phyloP scores from a whole-genome alignment of 2,329 filamentous ascomycete species.

The Rhinocladiella similis region DNA sequence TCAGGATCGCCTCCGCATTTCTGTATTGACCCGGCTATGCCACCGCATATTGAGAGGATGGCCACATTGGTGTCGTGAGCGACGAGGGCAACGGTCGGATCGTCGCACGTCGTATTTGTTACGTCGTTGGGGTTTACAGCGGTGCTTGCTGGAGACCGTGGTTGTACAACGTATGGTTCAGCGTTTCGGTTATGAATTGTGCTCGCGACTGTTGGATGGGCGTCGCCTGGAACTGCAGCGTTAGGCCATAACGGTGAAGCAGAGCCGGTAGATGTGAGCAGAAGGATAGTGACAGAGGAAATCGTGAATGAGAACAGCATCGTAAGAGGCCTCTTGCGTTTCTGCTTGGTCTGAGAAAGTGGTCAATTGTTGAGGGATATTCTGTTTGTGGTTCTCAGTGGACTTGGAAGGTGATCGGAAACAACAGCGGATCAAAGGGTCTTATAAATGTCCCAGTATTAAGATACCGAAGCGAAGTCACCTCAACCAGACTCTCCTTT shows the following conservation, averaged over 20 bases:
- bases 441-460: no score
- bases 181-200: background rate
- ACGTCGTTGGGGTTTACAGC: slow-evolving; percentile 34
- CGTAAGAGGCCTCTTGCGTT: background rate
- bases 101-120: slow-evolving; percentile 36
- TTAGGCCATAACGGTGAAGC: background rate
- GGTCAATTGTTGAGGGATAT: no score
- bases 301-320: background rate
- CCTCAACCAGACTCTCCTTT: background rate
- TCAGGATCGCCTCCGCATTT: slow-evolving; percentile 48
- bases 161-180: background rate
- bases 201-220: background rate
- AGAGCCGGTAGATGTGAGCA: background rate
- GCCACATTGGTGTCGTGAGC: slow-evolving; percentile 54
- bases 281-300: background rate
- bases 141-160: slow-evolving; percentile 22
- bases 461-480: no score
- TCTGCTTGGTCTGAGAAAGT: background rate
- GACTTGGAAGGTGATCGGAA: no score
- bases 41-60: slow-evolving; percentile 52
- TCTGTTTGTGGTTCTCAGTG: no score
- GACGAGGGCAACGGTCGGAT: slow-evolving; percentile 42
- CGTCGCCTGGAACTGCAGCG: background rate
- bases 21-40: slow-evolving; percentile 47
- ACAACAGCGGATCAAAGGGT: no score